Base-by-base conservation (phyloP, 2,329 filamentous ascomycete species). In the Triangularia setosa region DNA sequence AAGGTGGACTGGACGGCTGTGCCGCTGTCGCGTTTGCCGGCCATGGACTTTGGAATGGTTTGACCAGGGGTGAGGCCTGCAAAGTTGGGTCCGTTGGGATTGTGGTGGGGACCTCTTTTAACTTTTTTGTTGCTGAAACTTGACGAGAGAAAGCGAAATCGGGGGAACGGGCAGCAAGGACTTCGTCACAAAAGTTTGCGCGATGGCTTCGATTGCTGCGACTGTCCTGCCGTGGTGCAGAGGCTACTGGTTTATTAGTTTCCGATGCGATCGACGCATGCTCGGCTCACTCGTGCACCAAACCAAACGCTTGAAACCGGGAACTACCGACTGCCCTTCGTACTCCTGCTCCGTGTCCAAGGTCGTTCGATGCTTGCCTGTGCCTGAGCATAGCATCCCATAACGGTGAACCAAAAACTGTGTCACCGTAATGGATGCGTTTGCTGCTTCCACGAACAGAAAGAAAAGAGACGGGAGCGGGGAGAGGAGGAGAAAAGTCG, bases 11-110 rank as follows among this genome's bases (percentile, higher is more conserved):
- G 58, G 40, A 61, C 61, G 54, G 61, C 59, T 60, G 23, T 30
- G 55, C 35, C 24, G 55, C 18, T 58, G 55, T 59, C 57, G 35
- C 33, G 30, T 44, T 23, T 18, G 24, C 24, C 11, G 18, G 18
- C 57, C 28, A 12, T 21, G 28, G n/a, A 62, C 58, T 66, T 62
- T 60, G 57, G 53, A 58, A 63, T 61, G 62, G 55, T 61, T 9
- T 27, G 62, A 57, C 61, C 40, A 30, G 67, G 65, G 64, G 14
- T n/a, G 11, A 30, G 44, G 30, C 18, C 16, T 18, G 48, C 48
- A 28, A 40, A 58, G 52, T 30, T 62, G 56, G 59, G 64, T 63
- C 60, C 59, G 67, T 67, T 68, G 66, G 61, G 66, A 65, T 64
- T 33, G 65, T 35, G 40, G 11, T 59, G 35, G 61, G 30, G 53